Base-by-base conservation (phyloP, 306 rosid genomes). In the Ochetophila trinervis region DNA sequence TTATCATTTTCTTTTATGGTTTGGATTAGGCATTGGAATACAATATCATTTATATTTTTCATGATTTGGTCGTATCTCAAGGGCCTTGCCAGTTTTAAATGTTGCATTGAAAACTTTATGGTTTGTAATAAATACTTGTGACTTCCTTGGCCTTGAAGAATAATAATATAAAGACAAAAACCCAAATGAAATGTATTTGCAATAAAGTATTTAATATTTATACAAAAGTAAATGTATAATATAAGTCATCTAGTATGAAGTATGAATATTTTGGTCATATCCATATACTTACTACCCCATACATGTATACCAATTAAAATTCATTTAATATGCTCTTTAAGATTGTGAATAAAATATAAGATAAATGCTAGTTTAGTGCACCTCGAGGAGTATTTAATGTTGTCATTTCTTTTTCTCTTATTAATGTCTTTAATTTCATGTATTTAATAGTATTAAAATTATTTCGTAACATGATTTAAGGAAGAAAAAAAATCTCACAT, bases 41-140 rank as follows among this genome's bases (percentile, higher is more conserved):
- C 32, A 27, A 27, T 27, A 52, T 22, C 60, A 35, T 60, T 64
- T 17, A 48, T 47, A 24, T 6, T 44, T 56, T 22, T 60, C 68
- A 65, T 53, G 44, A 51, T 36, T 44, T 65, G 72, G 53, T 70
- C 76, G 70, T 27, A 27, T 67, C 61, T 56, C 62, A 61, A 66
- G 57, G 37, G 57, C 32, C 27, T 57, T 77, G 59, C 62, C 55
- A 5, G 45, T 45, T 67, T 73, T 78, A 40, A 78, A 68, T 73
- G 69, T n/a, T 37, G 65, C 83, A 53, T 78, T 67, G 50, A 68
- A 73, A 59, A 34, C 63, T 22, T 62, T 23, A 50, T 63, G 32
- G 66, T 32, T 69, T 67, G 17, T 68, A 64, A 42, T 78, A 49
- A 78, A 63, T 73, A 62, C 64, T 62, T 19, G 63, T 34, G 68